A percentile compares a stretch with the other conserved stretches of the same genome.
Evolutionary conservation across 2,329 filamentous ascomycete species (phyloP).

Genomic region (Westerdykella sp.): DNA sequence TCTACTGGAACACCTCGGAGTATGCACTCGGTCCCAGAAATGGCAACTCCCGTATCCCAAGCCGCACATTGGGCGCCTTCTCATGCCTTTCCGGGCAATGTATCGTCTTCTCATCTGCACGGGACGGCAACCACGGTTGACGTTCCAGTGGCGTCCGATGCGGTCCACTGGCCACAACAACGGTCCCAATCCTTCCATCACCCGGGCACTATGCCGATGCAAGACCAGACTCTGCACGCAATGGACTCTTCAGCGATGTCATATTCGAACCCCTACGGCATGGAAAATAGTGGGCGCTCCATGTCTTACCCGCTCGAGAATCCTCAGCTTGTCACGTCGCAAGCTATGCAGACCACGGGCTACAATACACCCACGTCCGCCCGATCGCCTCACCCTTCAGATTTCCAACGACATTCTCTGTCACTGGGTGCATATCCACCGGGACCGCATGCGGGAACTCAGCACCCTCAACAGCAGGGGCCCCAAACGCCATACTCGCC

Average conservation of each 20-base stretch:
- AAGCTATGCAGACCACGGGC: conserved; percentile 34
- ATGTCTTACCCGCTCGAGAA: conserved; percentile 38
- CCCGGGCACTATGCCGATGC: conserved; percentile 28
- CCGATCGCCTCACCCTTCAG: conserved; percentile 31
- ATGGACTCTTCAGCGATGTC: conserved; percentile 25
- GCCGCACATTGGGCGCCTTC: conserved; percentile 34
- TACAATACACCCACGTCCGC: conserved; percentile 35
- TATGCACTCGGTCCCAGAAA: conserved; percentile 33
- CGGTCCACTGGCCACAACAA: conserved; percentile 27
- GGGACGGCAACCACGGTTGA: conserved; percentile 25
- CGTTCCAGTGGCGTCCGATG: conserved; percentile 22
- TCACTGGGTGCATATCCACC: conserved; percentile 28
- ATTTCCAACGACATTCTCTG: conserved; percentile 34
- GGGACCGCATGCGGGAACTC: conserved; percentile 15
- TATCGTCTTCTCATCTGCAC: conserved; percentile 33
- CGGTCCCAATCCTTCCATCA: conserved; percentile 14
- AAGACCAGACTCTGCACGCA: conserved; percentile 27
- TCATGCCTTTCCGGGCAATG: conserved; percentile 28
- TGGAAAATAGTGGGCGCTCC: conserved; percentile 34
- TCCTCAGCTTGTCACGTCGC: conserved; percentile 30
- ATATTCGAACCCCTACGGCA: conserved; percentile 33
- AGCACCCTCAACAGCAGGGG: conserved; percentile 23
- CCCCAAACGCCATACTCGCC: conserved; percentile 20
- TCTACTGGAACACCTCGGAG: conserved; percentile 36
- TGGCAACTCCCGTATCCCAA: conserved; percentile 33